phyloP scores from a whole-genome alignment of 1,284 basidiomycete genomes.

The Apiotrichum akiyoshidainum region DNA sequence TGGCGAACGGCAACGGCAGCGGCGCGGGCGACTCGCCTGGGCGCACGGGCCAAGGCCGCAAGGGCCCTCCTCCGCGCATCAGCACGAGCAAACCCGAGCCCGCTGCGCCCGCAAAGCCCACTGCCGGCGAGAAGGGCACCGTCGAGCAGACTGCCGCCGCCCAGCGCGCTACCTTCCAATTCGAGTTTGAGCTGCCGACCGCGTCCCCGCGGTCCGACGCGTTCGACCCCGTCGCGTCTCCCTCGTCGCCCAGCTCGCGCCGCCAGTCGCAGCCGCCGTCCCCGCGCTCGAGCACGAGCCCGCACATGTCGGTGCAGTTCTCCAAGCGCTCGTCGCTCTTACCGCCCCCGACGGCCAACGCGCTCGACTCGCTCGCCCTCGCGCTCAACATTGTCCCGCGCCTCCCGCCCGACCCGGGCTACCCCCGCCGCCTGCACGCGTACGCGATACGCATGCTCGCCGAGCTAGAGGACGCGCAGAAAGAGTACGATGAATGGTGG shows the following conservation, averaged over 20 bases:
- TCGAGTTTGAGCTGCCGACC: slow-evolving; percentile 51
- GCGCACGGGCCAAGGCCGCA: slow-evolving; percentile 14
- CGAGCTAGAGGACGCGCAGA: slow-evolving; percentile 54
- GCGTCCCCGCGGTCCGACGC: slow-evolving; percentile 49
- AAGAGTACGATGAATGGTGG: slow-evolving; percentile 54
- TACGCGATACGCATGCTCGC: slow-evolving; percentile 54
- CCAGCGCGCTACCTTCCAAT: slow-evolving; percentile 28
- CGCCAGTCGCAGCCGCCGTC: slow-evolving; percentile 32
- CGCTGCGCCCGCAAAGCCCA: not conserved
- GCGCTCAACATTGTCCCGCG: slow-evolving; percentile 12
- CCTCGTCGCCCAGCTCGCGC: slow-evolving; percentile 15
- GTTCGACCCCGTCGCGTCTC: slow-evolving; percentile 41
- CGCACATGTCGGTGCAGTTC: slow-evolving; percentile 50
- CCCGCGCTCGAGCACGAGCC: slow-evolving; percentile 35
- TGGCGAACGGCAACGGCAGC: not conserved
- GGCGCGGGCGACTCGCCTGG: not conserved
- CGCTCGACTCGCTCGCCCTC: slow-evolving; percentile 34
- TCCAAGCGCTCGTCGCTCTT: slow-evolving; percentile 48
- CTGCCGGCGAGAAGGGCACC: not conserved
- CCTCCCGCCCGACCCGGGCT: slow-evolving; percentile 28
- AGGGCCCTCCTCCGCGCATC: slow-evolving; percentile 37
- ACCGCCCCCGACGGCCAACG: slow-evolving; percentile 44
- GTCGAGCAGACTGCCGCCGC: slow-evolving; percentile 4
- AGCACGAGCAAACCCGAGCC: slow-evolving; percentile 18
- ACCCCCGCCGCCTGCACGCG: slow-evolving; percentile 48